Conservation (phyloP, 1,284 basidiomycete species). For the Austroboletus novae-zelandiae region DNA sequence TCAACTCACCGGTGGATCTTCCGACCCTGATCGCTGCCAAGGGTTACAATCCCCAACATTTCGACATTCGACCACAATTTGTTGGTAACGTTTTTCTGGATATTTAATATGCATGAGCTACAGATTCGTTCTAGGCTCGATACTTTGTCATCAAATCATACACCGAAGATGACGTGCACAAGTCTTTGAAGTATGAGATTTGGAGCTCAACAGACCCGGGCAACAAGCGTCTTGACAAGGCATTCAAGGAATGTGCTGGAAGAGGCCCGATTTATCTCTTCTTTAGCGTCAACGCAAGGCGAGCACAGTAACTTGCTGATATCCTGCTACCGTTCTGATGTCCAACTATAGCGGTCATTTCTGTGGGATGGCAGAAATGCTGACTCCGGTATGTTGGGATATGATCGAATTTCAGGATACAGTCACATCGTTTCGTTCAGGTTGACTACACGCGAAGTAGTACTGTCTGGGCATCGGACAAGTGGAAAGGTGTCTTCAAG, state of each 20-base stretch:
- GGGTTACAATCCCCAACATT: conserved; percentile 87
- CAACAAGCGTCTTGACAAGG: conserved; percentile 93
- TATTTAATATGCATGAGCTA: not conserved
- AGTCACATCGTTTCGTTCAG: conserved; percentile 29
- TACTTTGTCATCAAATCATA: conserved; percentile 98
- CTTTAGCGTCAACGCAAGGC: conserved; percentile 94
- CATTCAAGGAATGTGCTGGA: conserved; percentile 85
- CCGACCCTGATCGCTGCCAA: conserved; percentile 82
- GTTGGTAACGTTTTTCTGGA: conserved; percentile 42
- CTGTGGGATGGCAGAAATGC: conserved; percentile 96
- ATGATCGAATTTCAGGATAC: not conserved
- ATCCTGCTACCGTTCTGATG: conserved; percentile 2
- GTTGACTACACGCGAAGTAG: conserved; percentile 84
- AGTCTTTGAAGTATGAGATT: conserved; percentile 94
- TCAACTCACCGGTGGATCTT: conserved; percentile 76
- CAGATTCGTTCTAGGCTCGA: conserved; percentile 56
- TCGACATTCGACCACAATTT: conserved; percentile 78
- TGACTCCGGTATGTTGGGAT: conserved; percentile 63
- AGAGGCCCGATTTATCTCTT: conserved; percentile 93
- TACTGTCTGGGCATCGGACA: conserved; percentile 96
- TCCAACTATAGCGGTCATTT: conserved; percentile 76
- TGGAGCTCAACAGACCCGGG: conserved; percentile 96
- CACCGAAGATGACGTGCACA: conserved; percentile 97
- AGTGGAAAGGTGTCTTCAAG: conserved; percentile 98
- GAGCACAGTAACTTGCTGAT: conserved; percentile 2